These are phyloP conservation scores for Boletus edulis DNA, from an alignment of 768 basidiomycete species.

Conservation along the genomic window DNA sequence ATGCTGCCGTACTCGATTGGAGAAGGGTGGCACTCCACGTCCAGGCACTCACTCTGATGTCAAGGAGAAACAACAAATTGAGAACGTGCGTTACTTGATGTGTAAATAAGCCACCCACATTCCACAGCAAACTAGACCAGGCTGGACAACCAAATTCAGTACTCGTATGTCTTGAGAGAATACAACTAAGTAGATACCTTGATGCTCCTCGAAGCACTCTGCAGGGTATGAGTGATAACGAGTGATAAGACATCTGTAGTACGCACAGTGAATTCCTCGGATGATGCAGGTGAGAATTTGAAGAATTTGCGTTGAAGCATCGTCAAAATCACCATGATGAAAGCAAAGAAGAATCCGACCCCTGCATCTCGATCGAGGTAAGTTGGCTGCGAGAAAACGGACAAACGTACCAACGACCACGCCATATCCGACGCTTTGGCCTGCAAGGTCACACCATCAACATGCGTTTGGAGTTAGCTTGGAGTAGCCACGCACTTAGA, in stretches of 20 bases:
- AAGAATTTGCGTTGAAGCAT: slow-evolving; percentile 35
- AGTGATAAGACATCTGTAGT: neutral
- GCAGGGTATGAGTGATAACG: neutral
- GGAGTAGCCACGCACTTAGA: too few species aligned
- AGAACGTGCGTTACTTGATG: neutral
- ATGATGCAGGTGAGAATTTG: slow-evolving; percentile 42
- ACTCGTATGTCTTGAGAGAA: neutral
- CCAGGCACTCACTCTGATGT: slow-evolving; percentile 47
- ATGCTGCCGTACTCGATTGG: slow-evolving; percentile 51
- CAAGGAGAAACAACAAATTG: neutral
- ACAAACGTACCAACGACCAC: slow-evolving; percentile 42
- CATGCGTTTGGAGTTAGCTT: neutral
- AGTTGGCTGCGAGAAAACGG: neutral
- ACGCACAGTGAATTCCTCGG: slow-evolving; percentile 46
- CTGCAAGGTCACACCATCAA: slow-evolving; percentile 18
- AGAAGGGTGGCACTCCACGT: slow-evolving; percentile 57
- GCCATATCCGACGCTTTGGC: slow-evolving; percentile 47
- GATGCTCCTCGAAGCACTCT: slow-evolving; percentile 46
- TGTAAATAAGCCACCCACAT: slow-evolving; percentile 32
- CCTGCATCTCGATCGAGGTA: slow-evolving; percentile 25
- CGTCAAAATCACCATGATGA: slow-evolving; percentile 45
- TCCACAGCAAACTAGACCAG: slow-evolving; percentile 49
- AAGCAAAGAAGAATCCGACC: slow-evolving; percentile 50
- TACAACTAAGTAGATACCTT: slow-evolving; percentile 30
- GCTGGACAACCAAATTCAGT: slow-evolving; percentile 25